These are phyloP conservation scores for Diaporthe citrichinensis DNA, from an alignment of 2,329 filamentous ascomycete species.

Conservation along the genomic window DNA sequence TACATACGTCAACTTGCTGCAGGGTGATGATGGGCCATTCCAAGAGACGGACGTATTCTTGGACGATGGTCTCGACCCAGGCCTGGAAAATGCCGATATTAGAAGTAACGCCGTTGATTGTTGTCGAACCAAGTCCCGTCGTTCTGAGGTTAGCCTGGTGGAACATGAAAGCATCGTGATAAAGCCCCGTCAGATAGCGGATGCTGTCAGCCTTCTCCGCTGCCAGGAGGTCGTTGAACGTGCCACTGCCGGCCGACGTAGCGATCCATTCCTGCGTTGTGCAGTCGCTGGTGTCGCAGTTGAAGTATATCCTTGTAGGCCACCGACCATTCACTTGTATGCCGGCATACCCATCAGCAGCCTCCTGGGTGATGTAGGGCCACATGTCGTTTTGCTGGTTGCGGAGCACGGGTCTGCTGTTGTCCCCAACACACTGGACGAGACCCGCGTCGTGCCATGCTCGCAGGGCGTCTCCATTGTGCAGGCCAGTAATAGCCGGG, in stretches of 20 bases:
- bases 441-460: slow-evolving; percentile 26
- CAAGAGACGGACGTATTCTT: slow-evolving; percentile 14
- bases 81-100: slow-evolving; percentile 26
- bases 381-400: slow-evolving; percentile 28
- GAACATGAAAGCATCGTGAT: slow-evolving; percentile 23
- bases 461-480: slow-evolving; percentile 28
- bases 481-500: slow-evolving; percentile 10
- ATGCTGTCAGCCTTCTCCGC: slow-evolving; percentile 18
- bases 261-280: slow-evolving; percentile 27
- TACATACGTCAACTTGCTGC: slow-evolving; percentile 21
- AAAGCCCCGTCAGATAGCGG: neutral
- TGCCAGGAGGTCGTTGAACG: slow-evolving; percentile 19
- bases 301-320: slow-evolving; percentile 24
- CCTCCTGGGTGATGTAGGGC: slow-evolving; percentile 12
- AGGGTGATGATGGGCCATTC: slow-evolving; percentile 14
- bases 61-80: slow-evolving; percentile 10
- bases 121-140: slow-evolving; percentile 24
- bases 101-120: slow-evolving; percentile 13
- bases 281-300: slow-evolving; percentile 1
- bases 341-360: neutral
- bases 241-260: slow-evolving; percentile 1
- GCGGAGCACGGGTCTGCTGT: slow-evolving; percentile 23
- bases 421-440: slow-evolving; percentile 17
- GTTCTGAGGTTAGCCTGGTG: slow-evolving; percentile 15
- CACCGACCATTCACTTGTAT: slow-evolving; percentile 14